Base-by-base conservation (phyloP, 495 filamentous ascomycete species). In the Tricharina praecox region DNA sequence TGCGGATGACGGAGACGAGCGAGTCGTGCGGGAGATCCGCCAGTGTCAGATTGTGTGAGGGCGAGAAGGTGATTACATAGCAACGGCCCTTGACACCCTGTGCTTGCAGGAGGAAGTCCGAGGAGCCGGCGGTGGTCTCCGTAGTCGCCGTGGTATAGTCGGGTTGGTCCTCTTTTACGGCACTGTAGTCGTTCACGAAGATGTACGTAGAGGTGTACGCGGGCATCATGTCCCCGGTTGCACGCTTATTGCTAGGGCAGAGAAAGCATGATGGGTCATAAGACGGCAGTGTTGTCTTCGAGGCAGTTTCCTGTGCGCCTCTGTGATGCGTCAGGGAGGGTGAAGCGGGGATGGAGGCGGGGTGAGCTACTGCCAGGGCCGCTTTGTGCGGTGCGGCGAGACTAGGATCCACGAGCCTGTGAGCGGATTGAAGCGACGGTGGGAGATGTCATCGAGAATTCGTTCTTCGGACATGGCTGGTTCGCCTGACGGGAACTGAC, bases 151-250 rank as follows among this genome's bases (percentile, higher is more conserved):
- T 65, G 15, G 68, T 64, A 58, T 85, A 88, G 23, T 74, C 67
- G 3, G 71, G 77, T 63, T 99, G 90, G 42, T 83, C 75, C 64
- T 95, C 88, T 61, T 93, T 94, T 23, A 99, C 86, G 9, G 90
- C 90, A 55, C 84, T 88, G 62, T 90, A 99, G 63, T 99, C 90
- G 57, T 99, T 99, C 36, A 95, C 82, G 52, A 99, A 99, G 9
- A 88, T 79, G 54, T 93, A 95, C 0, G 87, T 93, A 48, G 69
- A 76, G 26, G 79, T 68, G 60, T 95, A 99, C 23, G 81, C 68
- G 0, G 90, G 92, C 60, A 96, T 99, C 50, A 62, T 61, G 56
- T 93, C 83, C 48, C 90, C 92, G 58, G 85, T 77, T 1, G 88
- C 90, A n/a, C 90, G 78, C 53, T 78, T 70, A 60, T 99, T 99